Evolutionary conservation across 371 early-diverging fungal species (phyloP).

Genomic region (Rhizomucor pusillus): DNA sequence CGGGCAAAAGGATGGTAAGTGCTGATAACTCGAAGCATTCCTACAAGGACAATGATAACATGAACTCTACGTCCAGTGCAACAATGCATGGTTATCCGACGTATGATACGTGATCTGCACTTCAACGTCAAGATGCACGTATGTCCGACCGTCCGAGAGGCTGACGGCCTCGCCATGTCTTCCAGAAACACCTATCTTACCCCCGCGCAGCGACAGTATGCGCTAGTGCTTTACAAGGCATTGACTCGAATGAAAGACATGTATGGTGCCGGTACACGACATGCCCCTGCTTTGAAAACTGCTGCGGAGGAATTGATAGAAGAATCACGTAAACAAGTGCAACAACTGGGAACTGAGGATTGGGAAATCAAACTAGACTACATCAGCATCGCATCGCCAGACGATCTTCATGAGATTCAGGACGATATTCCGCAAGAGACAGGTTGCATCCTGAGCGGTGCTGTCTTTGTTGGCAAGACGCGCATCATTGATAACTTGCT

Average conservation of each 20-base stretch:
- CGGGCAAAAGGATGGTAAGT: slow-evolving; percentile 92
- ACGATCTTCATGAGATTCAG: slow-evolving; percentile 43
- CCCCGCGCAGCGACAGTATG: slow-evolving; percentile 66
- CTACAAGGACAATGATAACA: too few species aligned
- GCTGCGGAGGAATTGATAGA: slow-evolving; percentile 41
- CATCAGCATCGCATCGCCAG: slow-evolving; percentile 75
- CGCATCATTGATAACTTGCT: slow-evolving; percentile 92
- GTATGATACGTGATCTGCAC: slow-evolving; percentile 81
- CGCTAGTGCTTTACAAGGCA: slow-evolving; percentile 76
- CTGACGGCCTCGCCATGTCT: slow-evolving; percentile 88
- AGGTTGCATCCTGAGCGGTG: slow-evolving; percentile 84
- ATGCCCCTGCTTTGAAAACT: slow-evolving; percentile 50
- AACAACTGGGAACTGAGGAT: slow-evolving; percentile 21
- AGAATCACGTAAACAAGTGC: slow-evolving; percentile 34
- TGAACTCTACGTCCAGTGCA: slow-evolving; percentile 49
- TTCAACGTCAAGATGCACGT: slow-evolving; percentile 77
- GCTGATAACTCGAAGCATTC: too few species aligned
- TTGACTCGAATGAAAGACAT: slow-evolving; percentile 54
- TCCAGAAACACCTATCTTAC: slow-evolving; percentile 87
- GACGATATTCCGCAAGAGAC: slow-evolving; percentile 44
- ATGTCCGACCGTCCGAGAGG: slow-evolving; percentile 77
- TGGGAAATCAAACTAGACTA: slow-evolving; percentile 76
- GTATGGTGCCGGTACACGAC: slow-evolving; percentile 46
- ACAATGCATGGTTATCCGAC: slow-evolving; percentile 86
- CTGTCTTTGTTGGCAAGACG: slow-evolving; percentile 86